Base-by-base conservation (phyloP, 495 filamentous ascomycete genomes). In the Penicillium cinerascens region DNA sequence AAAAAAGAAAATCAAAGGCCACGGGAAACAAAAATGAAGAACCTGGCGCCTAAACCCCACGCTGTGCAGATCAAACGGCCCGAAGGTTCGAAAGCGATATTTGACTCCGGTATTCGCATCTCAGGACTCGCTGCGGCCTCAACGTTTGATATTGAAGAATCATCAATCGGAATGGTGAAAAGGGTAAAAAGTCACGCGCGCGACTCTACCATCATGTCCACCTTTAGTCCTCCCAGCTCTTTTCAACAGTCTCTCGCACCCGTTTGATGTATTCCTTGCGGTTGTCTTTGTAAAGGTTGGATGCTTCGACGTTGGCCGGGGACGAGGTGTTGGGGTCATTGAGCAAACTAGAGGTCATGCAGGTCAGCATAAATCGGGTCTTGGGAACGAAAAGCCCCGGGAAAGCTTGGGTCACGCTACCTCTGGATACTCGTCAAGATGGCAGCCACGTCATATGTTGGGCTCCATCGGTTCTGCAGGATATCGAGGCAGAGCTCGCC, bases 291-390 rank as follows among this genome's bases (percentile, higher is more conserved):
- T 96, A 98, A 1, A 98, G 83, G 69, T 97, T 98, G 17, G 91
- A 96, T 16, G 95, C 95, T 73, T 98, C 93, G 52, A 97, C 95
- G 61, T 98, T 98, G 44, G 93, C 93, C 2, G 93, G 93, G 2
- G 91, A 96, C 23, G 90, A 91, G 33, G 95, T 98, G 70, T 98
- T 98, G 6, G 93, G 93, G 63, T 98, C 93, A 66, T 98, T 97
- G 20, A 98, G 81, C n/a, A 98, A 73, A 80, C 93, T 98, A 48
- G 23, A 40, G 15, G 9, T 10, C 21, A 51, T 36, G 1, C 38
- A 49, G 40, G 26, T 51, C 26, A 51, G 49, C 11, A 44, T 33
- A 36, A 13, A 5, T 6, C 5, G 15, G 11, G 22, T 18, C 27
- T 10, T 13, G 37, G 18, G 37, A 2, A 36, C 8, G 10, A 36